Conservation (phyloP, 192 early-diverging fungal genomes). For the Rhizophagus sp. region DNA sequence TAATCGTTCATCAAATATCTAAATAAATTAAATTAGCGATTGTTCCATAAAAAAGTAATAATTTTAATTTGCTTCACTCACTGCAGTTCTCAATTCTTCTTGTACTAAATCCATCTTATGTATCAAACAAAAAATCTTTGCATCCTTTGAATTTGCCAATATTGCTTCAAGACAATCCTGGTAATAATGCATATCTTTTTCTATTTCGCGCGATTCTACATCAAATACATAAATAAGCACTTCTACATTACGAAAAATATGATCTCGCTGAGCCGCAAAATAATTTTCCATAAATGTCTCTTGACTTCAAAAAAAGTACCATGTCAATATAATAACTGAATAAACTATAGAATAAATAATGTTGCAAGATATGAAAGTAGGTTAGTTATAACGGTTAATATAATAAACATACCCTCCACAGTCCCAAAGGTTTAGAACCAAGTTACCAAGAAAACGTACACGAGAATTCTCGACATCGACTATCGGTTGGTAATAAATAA, state of each 20-base stretch:
- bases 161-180: slow-evolving; percentile 87
- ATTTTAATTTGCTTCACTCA: slow-evolving; percentile 35
- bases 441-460: slow-evolving; percentile 92
- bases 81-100: slow-evolving; percentile 67
- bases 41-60: neutral
- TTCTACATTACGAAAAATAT: slow-evolving; percentile 97
- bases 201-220: slow-evolving; percentile 86
- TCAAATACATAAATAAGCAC: slow-evolving; percentile 99
- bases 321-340: neutral
- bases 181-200: slow-evolving; percentile 91
- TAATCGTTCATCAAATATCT: slow-evolving; percentile 69
- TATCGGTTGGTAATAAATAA: slow-evolving; percentile 34
- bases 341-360: slow-evolving; percentile 21
- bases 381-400: neutral
- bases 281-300: slow-evolving; percentile 97
- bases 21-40: slow-evolving; percentile 22
- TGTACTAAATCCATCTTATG: slow-evolving; percentile 98
- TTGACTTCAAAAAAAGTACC: slow-evolving; percentile 57
- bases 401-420: slow-evolving; percentile 71
- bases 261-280: slow-evolving; percentile 87
- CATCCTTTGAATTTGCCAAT: slow-evolving; percentile 77
- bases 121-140: slow-evolving; percentile 92
- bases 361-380: neutral
- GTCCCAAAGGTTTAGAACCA: slow-evolving; percentile 98
- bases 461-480: slow-evolving; percentile 98